Percentiles rank a stretch among this genome's conserved stretches.
Evolutionary conservation across 352 stramenopile species (phyloP).

Genomic region (Globisporangium yorkense): DNA sequence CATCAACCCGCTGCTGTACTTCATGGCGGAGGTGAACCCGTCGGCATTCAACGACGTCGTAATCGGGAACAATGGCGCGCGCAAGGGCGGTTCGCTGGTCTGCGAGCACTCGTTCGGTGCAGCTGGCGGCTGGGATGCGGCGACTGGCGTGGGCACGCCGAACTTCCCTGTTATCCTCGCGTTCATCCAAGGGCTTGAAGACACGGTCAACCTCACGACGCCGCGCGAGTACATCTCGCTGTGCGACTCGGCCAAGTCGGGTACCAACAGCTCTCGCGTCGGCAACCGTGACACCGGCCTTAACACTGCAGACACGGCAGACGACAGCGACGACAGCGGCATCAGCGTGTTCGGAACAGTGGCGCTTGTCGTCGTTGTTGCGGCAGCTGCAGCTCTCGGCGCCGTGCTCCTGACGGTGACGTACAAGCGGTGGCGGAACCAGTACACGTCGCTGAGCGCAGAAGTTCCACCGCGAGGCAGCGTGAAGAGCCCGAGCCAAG

Average conservation of each 20-base stretch:
- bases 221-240: conserved; percentile 4
- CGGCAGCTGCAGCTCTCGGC: conserved; percentile 24
- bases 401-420: conserved; percentile 26
- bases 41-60: conserved; percentile 84
- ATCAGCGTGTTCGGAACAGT: conserved; percentile 31
- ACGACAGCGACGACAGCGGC: conserved; percentile 1
- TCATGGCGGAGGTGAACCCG: conserved; percentile 44
- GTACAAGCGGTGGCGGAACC: conserved; percentile 48
- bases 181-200: conserved; percentile 45
- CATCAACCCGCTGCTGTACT: conserved; percentile 83
- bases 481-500: conserved; percentile 12
- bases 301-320: neutral
- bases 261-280: neutral
- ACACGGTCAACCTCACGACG: conserved; percentile 41
- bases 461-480: conserved; percentile 3
- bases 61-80: conserved; percentile 73
- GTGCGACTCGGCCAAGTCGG: neutral
- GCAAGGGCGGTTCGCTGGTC: conserved; percentile 28
- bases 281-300: conserved; percentile 1
- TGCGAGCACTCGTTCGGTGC: conserved; percentile 83
- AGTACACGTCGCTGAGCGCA: conserved; percentile 46
- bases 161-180: conserved; percentile 70
- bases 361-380: conserved; percentile 26
- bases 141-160: conserved; percentile 77
- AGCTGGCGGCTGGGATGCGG: conserved; percentile 82